Base-by-base conservation (phyloP, 2,329 filamentous ascomycete genomes). In the Fusarium odoratissimum region DNA sequence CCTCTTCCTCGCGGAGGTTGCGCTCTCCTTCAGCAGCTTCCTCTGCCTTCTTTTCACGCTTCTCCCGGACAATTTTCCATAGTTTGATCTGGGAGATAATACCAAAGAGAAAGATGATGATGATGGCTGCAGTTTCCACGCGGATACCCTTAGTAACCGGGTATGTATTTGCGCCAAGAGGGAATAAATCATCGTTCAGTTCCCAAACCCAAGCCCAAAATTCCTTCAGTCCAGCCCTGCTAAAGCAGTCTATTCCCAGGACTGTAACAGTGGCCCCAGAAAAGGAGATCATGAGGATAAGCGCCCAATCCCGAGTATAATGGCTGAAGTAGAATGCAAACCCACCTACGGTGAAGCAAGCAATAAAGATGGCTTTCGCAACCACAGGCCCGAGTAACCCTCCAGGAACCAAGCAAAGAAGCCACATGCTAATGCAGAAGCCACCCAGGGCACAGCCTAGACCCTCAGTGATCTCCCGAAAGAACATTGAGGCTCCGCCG, bases 201-300 rank as follows among this genome's bases (percentile, higher is more conserved):
- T 84, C 85, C 95, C 95, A 98, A 41, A 97, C 87, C 80, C 97
- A 98, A 10, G 94, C 88, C 95, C 95, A 98, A 75, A 98, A 98
- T 80, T 98, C 95, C 81, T 97, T 98, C 76, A 97, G 84, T 0
- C 95, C 95, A n/a, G 95, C 94, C 70, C 91, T 87, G 77, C 91
- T 95, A 76, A 95, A 97, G 81, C 94, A 97, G 80, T 98, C 95
- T 64, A 98, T 93, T 5, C 95, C 95, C 5, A 98, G 82, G 19
- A 97, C 89, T 2, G 92, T 86, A 6, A 90, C 90, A 0, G 94
- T 97, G 7, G 94, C 92, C 12, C 95, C 95, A 8, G 90, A 88
- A 78, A 98, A 97, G 1, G 95, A 90, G 17, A 94, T 94, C 52
- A 89, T 90, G 17, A 85, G 85, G 41, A 98, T 95, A 54, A 97